phyloP scores from a whole-genome alignment of 164 flowering plant genomes.

The Vitis vinifera region DNA sequence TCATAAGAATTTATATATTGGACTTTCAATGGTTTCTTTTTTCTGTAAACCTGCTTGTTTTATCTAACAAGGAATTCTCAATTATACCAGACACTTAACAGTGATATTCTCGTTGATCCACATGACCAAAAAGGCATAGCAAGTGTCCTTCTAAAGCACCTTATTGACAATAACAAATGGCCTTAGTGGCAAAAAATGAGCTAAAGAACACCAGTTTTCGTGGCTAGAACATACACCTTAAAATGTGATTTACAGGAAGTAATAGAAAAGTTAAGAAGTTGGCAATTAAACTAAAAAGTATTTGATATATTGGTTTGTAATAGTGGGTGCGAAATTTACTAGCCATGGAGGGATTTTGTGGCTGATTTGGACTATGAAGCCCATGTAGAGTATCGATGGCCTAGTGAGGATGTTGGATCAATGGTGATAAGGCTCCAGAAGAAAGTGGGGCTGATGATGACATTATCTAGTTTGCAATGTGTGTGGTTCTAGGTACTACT shows the following conservation, averaged over 20 bases:
- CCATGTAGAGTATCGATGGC: constrained; percentile 77
- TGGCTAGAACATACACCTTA: constrained; percentile 82
- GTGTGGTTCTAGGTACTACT: constrained; percentile 49
- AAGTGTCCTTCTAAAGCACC: constrained; percentile 77
- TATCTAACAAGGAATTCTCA: constrained; percentile 26
- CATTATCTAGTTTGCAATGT: constrained; percentile 24
- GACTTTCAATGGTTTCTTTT: no score
- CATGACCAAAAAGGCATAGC: constrained; percentile 66
- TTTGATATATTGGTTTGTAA: constrained; percentile 73
- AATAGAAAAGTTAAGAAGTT: constrained; percentile 35
- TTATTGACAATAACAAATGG: constrained; percentile 70
- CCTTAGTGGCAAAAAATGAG: constrained; percentile 63
- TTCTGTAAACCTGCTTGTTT: neutral
- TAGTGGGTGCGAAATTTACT: constrained; percentile 73
- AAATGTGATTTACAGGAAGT: constrained; percentile 46
- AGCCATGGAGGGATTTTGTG: constrained; percentile 60
- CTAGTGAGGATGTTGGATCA: constrained; percentile 60
- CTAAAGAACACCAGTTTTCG: constrained; percentile 69
- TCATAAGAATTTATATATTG: no score
- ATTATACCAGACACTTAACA: constrained; percentile 31
- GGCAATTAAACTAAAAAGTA: constrained; percentile 43
- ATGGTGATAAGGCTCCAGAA: constrained; percentile 9
- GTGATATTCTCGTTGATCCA: constrained; percentile 59
- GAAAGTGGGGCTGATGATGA: constrained; percentile 14
- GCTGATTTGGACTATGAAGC: constrained; percentile 51